Conservation (phyloP, 2,329 filamentous ascomycete genomes). For the Didymella pinodella region DNA sequence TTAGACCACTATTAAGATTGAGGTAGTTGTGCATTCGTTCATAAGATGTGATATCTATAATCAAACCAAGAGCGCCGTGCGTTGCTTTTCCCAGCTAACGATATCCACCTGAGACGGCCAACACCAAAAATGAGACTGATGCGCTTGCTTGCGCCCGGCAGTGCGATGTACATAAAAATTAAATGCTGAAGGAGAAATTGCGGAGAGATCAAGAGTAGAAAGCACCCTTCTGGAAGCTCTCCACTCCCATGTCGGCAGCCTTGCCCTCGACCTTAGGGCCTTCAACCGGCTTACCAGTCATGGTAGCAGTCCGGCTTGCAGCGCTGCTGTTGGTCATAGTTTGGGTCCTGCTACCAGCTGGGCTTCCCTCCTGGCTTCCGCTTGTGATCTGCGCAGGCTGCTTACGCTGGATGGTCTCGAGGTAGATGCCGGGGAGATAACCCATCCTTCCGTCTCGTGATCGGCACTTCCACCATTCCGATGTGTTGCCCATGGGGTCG, state of each 20-base stretch:
- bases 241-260: constrained; percentile 69
- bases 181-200: constrained; percentile 10
- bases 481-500: constrained; percentile 88
- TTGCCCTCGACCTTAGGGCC: constrained; percentile 64
- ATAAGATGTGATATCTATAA: constrained; percentile 21
- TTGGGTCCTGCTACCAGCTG: constrained; percentile 59
- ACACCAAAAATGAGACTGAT: constrained; percentile 16
- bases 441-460: constrained; percentile 89
- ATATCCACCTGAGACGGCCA: constrained; percentile 19
- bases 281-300: constrained; percentile 56
- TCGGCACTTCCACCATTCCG: constrained; percentile 97
- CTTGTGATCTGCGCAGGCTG: constrained; percentile 57
- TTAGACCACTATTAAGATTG: not conserved
- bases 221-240: constrained; percentile 75
- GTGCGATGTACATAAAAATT: constrained; percentile 21
- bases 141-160: constrained; percentile 14
- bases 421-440: constrained; percentile 89
- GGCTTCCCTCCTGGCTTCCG: constrained; percentile 52
- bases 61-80: constrained; percentile 24
- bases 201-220: constrained; percentile 65
- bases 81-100: constrained; percentile 37
- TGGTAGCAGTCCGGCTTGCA: constrained; percentile 53
- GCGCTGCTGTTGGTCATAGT: constrained; percentile 61
- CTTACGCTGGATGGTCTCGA: constrained; percentile 75
- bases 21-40: not conserved